A percentile compares a stretch with the other conserved stretches of the same genome.
phyloP scores from a whole-genome alignment of 441 rosid genomes.

The Melianthus villosus region DNA sequence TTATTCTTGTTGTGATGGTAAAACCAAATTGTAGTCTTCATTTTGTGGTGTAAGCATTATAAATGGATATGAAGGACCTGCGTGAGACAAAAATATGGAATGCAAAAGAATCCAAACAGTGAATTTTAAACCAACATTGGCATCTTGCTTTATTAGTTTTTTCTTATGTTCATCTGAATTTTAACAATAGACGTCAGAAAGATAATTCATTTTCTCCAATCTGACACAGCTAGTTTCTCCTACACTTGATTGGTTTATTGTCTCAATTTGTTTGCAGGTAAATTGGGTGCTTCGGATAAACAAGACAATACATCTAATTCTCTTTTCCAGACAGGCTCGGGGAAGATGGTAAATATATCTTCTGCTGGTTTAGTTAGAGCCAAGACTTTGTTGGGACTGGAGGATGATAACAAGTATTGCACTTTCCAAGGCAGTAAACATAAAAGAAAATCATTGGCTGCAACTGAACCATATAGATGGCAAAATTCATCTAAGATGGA shows the following conservation, averaged over 20 bases:
- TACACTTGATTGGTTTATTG: constrained; percentile 19
- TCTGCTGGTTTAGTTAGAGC: constrained; percentile 59
- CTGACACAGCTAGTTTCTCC: background rate
- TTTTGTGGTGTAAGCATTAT: too few relatives aligned
- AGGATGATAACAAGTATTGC: constrained; percentile 18
- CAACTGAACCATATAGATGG: constrained; percentile 11
- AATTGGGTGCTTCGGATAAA: background rate
- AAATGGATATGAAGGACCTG: too few relatives aligned
- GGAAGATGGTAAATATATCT: constrained; percentile 49
- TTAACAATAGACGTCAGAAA: too few relatives aligned
- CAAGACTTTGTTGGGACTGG: constrained; percentile 53
- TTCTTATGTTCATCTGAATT: too few relatives aligned
- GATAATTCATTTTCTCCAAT: background rate
- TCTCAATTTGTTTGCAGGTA: too few relatives aligned
- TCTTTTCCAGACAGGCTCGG: constrained; percentile 68
- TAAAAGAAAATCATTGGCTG: constrained; percentile 13
- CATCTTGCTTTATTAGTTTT: too few relatives aligned
- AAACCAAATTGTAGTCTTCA: too few relatives aligned
- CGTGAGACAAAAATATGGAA: too few relatives aligned
- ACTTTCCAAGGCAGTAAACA: constrained; percentile 19
- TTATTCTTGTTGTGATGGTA: too few relatives aligned
- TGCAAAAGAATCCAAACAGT: too few relatives aligned
- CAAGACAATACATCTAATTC: constrained; percentile 17
- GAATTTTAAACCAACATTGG: too few relatives aligned
- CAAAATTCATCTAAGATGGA: constrained; percentile 11